A percentile compares a stretch with the other conserved stretches of the same genome.
Evolutionary conservation across 345 rosid genomes (phyloP).

Genomic region (Bruguiera sexangula): DNA sequence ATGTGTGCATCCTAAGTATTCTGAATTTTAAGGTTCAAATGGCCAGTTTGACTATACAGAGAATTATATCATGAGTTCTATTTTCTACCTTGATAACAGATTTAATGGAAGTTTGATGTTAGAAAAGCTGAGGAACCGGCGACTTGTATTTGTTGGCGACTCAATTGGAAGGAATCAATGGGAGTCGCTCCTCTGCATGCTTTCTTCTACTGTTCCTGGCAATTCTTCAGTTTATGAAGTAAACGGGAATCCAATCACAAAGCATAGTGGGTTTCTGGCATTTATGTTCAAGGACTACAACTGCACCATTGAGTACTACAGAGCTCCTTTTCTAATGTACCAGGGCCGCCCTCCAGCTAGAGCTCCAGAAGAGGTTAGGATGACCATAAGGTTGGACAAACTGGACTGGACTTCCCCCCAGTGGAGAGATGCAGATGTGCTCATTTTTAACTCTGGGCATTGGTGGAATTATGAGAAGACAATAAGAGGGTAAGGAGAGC

Average conservation of each 20-base stretch:
- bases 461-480: conserved; percentile 94
- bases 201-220: conserved; percentile 57
- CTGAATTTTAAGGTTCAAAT: conserved; percentile 1
- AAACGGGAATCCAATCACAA: conserved; percentile 74
- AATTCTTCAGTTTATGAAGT: conserved; percentile 63
- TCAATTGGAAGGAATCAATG: conserved; percentile 94
- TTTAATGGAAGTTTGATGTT: conserved; percentile 69
- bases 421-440: conserved; percentile 75
- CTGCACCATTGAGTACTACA: conserved; percentile 83
- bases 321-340: conserved; percentile 69
- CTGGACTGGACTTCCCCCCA: conserved; percentile 58
- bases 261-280: conserved; percentile 73
- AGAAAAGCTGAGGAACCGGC: conserved; percentile 53
- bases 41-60: too few species aligned
- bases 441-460: conserved; percentile 81
- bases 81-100: conserved; percentile 39
- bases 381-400: conserved; percentile 59
- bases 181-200: conserved; percentile 92
- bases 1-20: too few species aligned
- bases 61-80: background rate
- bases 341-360: conserved; percentile 63
- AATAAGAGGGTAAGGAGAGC: conserved; percentile 44
- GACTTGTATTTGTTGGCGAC: conserved; percentile 86
- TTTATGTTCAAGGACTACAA: conserved; percentile 74
- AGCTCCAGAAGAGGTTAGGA: conserved; percentile 49